These are phyloP conservation scores for Zygoascus biomembranicola DNA, from an alignment of 805 yeast species.

Conservation along the genomic window DNA sequence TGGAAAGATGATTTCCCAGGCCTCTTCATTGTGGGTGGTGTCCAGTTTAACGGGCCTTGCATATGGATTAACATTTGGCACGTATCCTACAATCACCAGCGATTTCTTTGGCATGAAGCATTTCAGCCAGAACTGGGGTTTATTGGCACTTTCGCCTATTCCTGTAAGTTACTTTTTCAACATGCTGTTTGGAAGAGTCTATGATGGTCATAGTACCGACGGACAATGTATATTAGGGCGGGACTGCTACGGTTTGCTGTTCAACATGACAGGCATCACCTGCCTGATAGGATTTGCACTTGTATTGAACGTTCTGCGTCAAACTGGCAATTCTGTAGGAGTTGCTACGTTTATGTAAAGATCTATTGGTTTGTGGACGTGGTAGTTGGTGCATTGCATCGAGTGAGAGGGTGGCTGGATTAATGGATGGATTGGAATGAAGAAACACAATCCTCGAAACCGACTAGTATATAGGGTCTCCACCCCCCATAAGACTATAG, in stretches of 20 bases:
- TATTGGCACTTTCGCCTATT: slow-evolving; percentile 58
- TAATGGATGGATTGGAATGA: no score
- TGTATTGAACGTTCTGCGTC: background rate
- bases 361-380: no score
- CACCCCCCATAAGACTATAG: no score
- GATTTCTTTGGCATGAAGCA: slow-evolving; percentile 62
- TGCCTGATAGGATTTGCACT: background rate
- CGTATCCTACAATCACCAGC: slow-evolving; percentile 67
- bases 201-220: slow-evolving; percentile 38
- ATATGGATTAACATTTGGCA: slow-evolving; percentile 66
- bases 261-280: background rate
- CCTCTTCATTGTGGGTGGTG: slow-evolving; percentile 36
- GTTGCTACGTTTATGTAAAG: no score
- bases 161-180: slow-evolving; percentile 54
- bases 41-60: slow-evolving; percentile 59
- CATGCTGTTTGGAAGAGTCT: slow-evolving; percentile 51
- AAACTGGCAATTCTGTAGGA: background rate
- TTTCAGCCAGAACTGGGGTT: slow-evolving; percentile 69
- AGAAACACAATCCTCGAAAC: no score
- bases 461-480: no score
- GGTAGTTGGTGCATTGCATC: no score
- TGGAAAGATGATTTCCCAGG: slow-evolving; percentile 34
- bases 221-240: background rate
- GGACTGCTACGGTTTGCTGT: background rate
- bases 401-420: no score